Base-by-base conservation (phyloP, 352 stramenopile genomes). In the Phytophthora fragariaefolia region DNA sequence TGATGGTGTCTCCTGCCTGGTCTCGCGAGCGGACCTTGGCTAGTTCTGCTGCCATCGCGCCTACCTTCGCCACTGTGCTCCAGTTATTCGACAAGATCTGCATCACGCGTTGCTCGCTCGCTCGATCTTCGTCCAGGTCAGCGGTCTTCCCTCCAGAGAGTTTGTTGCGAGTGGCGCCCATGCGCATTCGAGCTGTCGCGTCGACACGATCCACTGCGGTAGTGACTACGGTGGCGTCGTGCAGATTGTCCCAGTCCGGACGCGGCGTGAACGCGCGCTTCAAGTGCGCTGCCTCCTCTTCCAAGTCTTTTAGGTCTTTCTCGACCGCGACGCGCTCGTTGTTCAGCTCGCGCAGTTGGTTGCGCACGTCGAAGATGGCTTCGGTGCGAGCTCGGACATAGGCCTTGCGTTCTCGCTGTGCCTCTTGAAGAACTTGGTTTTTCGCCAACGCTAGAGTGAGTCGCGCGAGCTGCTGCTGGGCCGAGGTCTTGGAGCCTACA, bases 21-120 rank as follows among this genome's bases (percentile, higher is more conserved):
- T 90, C 79, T 28, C 67, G 72, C 28, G 69, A 72, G 2, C 82
- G 81, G 40, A 91, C 87, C 12, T 65, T 72, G 17, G 65, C 73
- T 18, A 93, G 58, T 48, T 91, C 81, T 6, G 69, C 20, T 10
- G 77, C 63, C 63, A 92, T 77, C 6, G 73, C 75, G 24, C 70
- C 64, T 27, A 92, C 80, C 24, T 91, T 93, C 2, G 80, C 74
- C n/a, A 92, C 67, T 0, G 83, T 92, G 49, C 73, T 89, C 78
- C 80, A 87, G 52, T 74, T 79, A 51, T 71, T 86, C 28, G 75
- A 67, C 45, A 91, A 54, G 4, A 93, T 84, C 20, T 77, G 67
- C 28, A 74, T 64, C 28, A 92, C 26, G 6, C 74, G 69, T 13
- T 69, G 30, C 5, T 79, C 73, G 43, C 64, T 71, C n/a, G 60